Percentiles rank a stretch among this genome's conserved stretches.
Evolutionary conservation across 2,329 filamentous ascomycete species (phyloP).

Genomic region (Fusarium chaquense): DNA sequence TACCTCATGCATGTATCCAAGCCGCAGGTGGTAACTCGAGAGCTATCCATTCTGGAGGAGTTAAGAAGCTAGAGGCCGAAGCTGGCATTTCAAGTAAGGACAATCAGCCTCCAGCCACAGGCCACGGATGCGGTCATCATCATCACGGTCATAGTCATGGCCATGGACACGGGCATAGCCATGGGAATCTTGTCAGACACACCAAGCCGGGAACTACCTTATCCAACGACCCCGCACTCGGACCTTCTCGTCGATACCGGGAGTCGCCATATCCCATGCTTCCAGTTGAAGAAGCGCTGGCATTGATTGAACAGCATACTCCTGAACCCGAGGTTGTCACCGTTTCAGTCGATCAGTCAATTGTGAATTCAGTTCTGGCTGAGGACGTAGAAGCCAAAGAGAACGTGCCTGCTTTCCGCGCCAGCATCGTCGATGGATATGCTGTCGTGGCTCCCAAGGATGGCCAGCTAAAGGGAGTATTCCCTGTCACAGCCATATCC

Average conservation of each 20-base stretch:
- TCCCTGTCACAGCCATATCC: constrained; percentile 87
- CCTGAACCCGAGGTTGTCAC: constrained; percentile 70
- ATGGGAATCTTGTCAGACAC: constrained; percentile 77
- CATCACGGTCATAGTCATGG: constrained; percentile 64
- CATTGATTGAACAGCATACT: constrained; percentile 78
- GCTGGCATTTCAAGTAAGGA: constrained; percentile 69
- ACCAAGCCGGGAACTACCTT: constrained; percentile 70
- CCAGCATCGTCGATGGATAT: constrained; percentile 97
- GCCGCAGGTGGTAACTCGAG: constrained; percentile 86
- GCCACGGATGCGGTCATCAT: constrained; percentile 64
- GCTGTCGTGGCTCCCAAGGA: constrained; percentile 77
- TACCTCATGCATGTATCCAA: constrained; percentile 95
- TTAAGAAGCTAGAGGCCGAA: constrained; percentile 85
- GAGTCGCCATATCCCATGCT: constrained; percentile 95
- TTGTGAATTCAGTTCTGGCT: constrained; percentile 84
- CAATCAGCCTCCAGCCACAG: constrained; percentile 49
- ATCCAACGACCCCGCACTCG: constrained; percentile 72
- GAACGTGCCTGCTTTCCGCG: constrained; percentile 90
- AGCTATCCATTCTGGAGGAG: constrained; percentile 80
- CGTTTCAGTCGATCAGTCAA: constrained; percentile 69
- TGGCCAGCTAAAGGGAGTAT: constrained; percentile 78
- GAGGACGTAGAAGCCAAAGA: constrained; percentile 84
- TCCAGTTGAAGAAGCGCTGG: constrained; percentile 82
- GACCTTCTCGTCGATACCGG: constrained; percentile 78
- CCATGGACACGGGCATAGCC: constrained; percentile 65